A percentile compares a stretch with the other conserved stretches of the same genome.
These are phyloP conservation scores for Ophiosphaerella narmari DNA, from an alignment of 2,329 filamentous ascomycete genomes.

Conservation along the genomic window DNA sequence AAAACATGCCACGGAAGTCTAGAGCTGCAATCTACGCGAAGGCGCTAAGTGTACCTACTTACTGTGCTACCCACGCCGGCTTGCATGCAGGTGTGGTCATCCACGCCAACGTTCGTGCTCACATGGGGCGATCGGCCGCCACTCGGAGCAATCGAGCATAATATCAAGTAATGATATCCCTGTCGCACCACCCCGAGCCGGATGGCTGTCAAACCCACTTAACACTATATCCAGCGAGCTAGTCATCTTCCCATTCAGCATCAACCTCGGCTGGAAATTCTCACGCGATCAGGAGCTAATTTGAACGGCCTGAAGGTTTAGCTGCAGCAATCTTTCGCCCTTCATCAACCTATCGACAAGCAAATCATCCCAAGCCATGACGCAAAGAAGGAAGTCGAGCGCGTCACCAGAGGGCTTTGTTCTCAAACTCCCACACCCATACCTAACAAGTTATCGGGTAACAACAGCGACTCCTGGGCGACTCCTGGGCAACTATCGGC, in stretches of 20 bases:
- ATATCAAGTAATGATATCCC: slow-evolving; percentile 5
- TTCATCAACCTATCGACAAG: not conserved
- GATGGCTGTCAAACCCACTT: slow-evolving; percentile 23
- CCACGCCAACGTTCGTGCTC: slow-evolving; percentile 13
- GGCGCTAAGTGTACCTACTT: too few species aligned
- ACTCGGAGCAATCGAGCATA: slow-evolving; percentile 21
- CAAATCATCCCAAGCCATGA: slow-evolving; percentile 19
- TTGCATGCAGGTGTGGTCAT: slow-evolving; percentile 16
- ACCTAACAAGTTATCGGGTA: slow-evolving; percentile 42
- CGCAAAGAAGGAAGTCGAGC: slow-evolving; percentile 19
- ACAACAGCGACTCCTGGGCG: slow-evolving; percentile 26
- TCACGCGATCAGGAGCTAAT: slow-evolving; percentile 4
- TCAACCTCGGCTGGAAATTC: slow-evolving; percentile 34
- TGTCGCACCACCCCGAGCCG: slow-evolving; percentile 3
- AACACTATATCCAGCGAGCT: slow-evolving; percentile 29
- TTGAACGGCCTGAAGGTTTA: slow-evolving; percentile 13
- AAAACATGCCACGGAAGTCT: slow-evolving; percentile 25
- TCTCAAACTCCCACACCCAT: slow-evolving; percentile 45
- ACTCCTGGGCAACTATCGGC: slow-evolving; percentile 24
- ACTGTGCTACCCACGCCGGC: slow-evolving; percentile 16
- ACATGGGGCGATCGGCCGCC: slow-evolving; percentile 30
- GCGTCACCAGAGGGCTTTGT: slow-evolving; percentile 27
- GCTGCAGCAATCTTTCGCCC: not conserved
- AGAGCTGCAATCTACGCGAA: slow-evolving; percentile 14
- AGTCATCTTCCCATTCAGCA: slow-evolving; percentile 1